Evolutionary conservation across 179 eudicot species (phyloP).

Genomic region (Nepenthes alata): DNA sequence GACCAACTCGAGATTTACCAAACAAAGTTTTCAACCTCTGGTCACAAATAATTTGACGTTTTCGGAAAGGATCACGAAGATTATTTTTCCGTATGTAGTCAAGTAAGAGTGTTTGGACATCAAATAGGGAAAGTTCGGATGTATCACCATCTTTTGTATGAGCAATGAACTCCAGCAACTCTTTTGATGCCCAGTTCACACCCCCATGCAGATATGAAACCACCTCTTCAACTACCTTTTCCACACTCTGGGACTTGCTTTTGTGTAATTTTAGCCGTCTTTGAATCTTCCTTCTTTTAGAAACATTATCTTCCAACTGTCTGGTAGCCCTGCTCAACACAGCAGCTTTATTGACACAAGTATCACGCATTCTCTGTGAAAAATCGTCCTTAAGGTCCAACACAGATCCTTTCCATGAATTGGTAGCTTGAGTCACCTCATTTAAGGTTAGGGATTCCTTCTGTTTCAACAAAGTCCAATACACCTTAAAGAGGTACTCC

Average conservation of each 20-base stretch:
- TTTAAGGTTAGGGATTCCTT: conserved; percentile 54
- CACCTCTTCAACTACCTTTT: conserved; percentile 20
- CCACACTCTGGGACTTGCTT: conserved; percentile 11
- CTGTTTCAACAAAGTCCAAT: conserved; percentile 59
- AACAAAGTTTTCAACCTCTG: conserved; percentile 47
- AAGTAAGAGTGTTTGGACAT: conserved; percentile 1
- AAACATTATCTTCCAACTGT: conserved; percentile 11
- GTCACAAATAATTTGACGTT: conserved; percentile 6
- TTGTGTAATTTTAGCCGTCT: conserved; percentile 35
- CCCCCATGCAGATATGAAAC: conserved; percentile 16
- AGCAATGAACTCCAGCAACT: conserved; percentile 1
- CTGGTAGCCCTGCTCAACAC: not conserved
- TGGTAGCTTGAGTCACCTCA: conserved; percentile 64
- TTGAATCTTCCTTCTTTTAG: conserved; percentile 53
- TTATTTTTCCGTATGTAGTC: conserved; percentile 32
- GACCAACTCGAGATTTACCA: conserved; percentile 88
- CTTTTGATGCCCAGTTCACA: conserved; percentile 71
- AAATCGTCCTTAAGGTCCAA: conserved; percentile 32
- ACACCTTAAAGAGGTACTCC: conserved; percentile 92
- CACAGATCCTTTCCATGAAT: conserved; percentile 55
- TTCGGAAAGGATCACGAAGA: conserved; percentile 30
- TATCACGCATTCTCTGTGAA: conserved; percentile 26
- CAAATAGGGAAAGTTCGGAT: not conserved
- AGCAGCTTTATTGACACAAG: conserved; percentile 17
- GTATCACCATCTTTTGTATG: conserved; percentile 1